phyloP scores from a whole-genome alignment of 192 early-diverging fungal species.

The Coemansia sp. region DNA sequence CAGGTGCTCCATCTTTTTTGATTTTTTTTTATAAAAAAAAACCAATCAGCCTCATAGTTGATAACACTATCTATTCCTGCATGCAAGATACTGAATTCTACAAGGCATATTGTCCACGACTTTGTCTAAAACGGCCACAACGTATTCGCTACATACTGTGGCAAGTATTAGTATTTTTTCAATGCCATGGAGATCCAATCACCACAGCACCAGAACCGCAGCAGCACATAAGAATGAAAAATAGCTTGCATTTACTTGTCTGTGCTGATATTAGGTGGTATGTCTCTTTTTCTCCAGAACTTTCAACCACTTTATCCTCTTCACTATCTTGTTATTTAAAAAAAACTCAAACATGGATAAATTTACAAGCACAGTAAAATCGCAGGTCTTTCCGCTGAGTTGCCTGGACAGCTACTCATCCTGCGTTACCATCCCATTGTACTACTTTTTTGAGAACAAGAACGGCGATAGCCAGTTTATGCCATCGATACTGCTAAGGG shows the following conservation, averaged over 20 bases:
- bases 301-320: background rate
- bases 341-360: background rate
- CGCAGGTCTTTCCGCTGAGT: slow-evolving; percentile 13
- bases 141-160: no score
- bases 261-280: background rate
- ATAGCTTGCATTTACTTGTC: no score
- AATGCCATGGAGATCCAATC: no score
- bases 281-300: background rate
- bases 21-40: no score
- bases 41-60: no score
- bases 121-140: no score
- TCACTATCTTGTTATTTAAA: background rate
- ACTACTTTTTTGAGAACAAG: slow-evolving; percentile 20
- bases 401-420: slow-evolving; percentile 10
- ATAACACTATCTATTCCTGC: no score
- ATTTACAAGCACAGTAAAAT: background rate
- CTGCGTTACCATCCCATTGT: slow-evolving; percentile 13
- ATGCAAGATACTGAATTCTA: no score
- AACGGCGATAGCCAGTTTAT: slow-evolving; percentile 16
- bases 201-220: no score
- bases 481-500: slow-evolving; percentile 10
- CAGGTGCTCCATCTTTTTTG: slow-evolving; percentile 26
- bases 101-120: no score
- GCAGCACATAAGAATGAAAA: no score
- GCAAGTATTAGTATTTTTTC: no score